A percentile compares a stretch with the other conserved stretches of the same genome.
Conservation (phyloP, 805 yeast genomes). For the Yarrowia sp. region DNA sequence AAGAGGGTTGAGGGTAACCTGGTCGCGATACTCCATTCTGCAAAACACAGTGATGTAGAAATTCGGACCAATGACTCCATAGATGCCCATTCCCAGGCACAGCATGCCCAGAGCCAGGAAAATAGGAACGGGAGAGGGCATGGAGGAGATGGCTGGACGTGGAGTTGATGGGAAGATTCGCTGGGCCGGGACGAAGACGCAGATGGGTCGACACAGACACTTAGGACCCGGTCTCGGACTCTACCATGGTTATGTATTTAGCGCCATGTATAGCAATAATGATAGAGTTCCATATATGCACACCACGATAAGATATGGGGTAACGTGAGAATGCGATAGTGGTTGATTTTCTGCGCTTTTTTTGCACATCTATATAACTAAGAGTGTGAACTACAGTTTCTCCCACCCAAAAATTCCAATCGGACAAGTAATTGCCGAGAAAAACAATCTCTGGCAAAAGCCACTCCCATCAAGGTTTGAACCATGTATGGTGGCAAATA, state of each 20-base stretch:
- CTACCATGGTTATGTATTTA: conserved; percentile 8
- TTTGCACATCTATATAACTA: too few relatives aligned
- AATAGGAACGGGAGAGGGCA: conserved; percentile 5
- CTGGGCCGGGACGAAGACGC: neutral
- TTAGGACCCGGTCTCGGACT: neutral
- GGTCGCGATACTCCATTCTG: neutral
- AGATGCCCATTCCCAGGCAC: conserved; percentile 10
- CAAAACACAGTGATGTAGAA: conserved; percentile 14
- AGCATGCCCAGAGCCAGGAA: conserved; percentile 7
- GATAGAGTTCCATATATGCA: conserved; percentile 1
- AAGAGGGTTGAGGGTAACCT: neutral
- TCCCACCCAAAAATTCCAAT: neutral
- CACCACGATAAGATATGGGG: neutral
- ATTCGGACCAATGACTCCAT: conserved; percentile 19
- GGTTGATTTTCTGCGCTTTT: too few relatives aligned
- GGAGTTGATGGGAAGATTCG: neutral
- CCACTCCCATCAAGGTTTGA: neutral
- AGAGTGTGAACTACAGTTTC: too few relatives aligned
- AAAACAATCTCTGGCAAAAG: neutral
- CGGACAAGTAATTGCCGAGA: neutral
- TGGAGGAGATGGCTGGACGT: neutral
- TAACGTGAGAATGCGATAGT: too few relatives aligned
- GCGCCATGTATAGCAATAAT: neutral
- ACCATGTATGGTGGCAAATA: conserved; percentile 15
- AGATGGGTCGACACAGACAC: neutral